phyloP scores from a whole-genome alignment of 1,139 yeast species.

The Sugiyamaella xylanicola region DNA sequence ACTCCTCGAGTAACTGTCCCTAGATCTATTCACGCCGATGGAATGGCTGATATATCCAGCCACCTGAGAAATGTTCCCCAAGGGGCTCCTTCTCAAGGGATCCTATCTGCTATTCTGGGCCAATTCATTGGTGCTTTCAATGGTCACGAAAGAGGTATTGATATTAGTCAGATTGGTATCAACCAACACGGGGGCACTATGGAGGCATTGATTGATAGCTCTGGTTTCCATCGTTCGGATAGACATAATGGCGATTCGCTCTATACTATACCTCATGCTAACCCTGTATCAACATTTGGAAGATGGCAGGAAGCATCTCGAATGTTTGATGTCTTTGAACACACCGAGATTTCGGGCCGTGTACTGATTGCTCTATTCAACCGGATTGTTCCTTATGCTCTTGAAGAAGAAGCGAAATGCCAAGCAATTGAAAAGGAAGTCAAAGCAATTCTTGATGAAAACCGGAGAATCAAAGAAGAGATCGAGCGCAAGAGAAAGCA shows the following conservation, averaged over 20 bases:
- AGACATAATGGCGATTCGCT: conserved; percentile 30
- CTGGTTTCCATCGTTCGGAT: conserved; percentile 25
- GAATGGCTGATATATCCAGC: conserved; percentile 12
- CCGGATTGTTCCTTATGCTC: conserved; percentile 38
- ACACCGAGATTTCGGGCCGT: conserved; percentile 45
- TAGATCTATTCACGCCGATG: conserved; percentile 8
- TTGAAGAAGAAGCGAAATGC: conserved; percentile 43
- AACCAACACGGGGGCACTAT: conserved; percentile 35
- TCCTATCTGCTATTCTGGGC: conserved; percentile 19
- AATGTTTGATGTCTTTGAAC: conserved; percentile 51
- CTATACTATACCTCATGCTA: conserved; percentile 28
- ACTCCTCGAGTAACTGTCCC: conserved; percentile 12
- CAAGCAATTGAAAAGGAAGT: conserved; percentile 37
- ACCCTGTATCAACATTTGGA: conserved; percentile 59
- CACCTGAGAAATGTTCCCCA: conserved; percentile 9
- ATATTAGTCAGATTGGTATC: conserved; percentile 23
- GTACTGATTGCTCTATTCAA: conserved; percentile 57
- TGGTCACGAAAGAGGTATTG: conserved; percentile 20
- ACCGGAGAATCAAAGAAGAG: conserved; percentile 42
- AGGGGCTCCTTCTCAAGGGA: conserved; percentile 20
- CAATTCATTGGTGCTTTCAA: conserved; percentile 28
- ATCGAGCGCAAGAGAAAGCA: conserved; percentile 40
- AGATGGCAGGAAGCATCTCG: conserved; percentile 69
- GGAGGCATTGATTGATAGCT: conserved; percentile 21
- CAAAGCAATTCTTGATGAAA: conserved; percentile 30